Conservation (phyloP, 2,329 filamentous ascomycete genomes). For the Ceratocystis destructans region DNA sequence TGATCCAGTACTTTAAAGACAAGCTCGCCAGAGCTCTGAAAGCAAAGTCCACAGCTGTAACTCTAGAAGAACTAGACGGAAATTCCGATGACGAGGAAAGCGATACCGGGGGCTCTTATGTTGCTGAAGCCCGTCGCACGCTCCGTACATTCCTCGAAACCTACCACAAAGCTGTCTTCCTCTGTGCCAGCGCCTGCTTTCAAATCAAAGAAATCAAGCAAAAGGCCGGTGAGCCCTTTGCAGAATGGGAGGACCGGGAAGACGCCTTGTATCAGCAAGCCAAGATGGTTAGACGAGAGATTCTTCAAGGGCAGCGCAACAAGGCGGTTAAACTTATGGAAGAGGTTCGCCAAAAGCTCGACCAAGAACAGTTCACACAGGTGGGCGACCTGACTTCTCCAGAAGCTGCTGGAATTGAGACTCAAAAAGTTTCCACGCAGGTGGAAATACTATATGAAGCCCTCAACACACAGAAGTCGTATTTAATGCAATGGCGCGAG, state of each 20-base stretch:
- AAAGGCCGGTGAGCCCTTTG: conserved; percentile 32
- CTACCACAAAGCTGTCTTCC: conserved; percentile 71
- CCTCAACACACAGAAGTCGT: neutral
- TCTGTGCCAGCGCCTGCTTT: conserved; percentile 68
- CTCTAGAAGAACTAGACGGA: neutral
- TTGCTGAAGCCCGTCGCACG: neutral
- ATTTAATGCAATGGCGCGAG: neutral
- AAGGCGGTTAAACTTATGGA: neutral
- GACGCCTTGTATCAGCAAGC: neutral
- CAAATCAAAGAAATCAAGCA: conserved; percentile 63
- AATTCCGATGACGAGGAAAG: neutral
- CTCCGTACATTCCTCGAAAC: conserved; percentile 64
- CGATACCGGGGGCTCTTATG: neutral
- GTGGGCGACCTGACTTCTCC: neutral
- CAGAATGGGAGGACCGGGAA: conserved; percentile 34
- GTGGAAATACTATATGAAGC: neutral
- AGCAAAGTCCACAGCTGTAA: neutral
- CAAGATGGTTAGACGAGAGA: neutral
- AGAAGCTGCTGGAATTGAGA: neutral
- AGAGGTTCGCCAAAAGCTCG: neutral
- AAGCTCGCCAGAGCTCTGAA: neutral
- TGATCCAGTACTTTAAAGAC: neutral
- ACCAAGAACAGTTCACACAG: neutral
- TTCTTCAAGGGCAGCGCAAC: neutral
- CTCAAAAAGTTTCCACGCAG: neutral